Evolutionary conservation across 2,329 filamentous ascomycete species (phyloP), one percentile per base, ranked within the genome.

Genomic region (Penicillium frequentans): DNA sequence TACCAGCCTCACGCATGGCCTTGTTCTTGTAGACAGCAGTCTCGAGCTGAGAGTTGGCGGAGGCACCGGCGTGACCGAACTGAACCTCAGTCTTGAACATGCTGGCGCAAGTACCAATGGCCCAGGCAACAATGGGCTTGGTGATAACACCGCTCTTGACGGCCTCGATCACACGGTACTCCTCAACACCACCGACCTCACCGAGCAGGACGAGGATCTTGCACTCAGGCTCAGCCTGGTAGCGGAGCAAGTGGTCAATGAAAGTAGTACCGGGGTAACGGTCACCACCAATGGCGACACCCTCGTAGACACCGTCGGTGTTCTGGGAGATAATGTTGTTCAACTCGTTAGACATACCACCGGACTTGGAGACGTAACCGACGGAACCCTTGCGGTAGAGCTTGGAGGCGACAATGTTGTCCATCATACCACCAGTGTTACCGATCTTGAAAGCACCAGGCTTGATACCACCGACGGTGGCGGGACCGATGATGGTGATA

Each of bases 371-470:
- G 79, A 99, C 95, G 80, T 99, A 99, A 71, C 91, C 95, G 67
- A 99, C 93, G 69, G 95, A 98, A 71, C 95, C 95, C 82, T 95
- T 95, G 81, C 95, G 93, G 88, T 99, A 99, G 61, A 99, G 91
- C 88, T 99, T 99, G 77, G 95, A 98, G 69, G 95, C 92, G 64
- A 99, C 95, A 73, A 99, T 99, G 87, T 99, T 99, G 86, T 99
- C 95, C 95, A 99, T 99, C 95, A 99, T 99, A 80, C 95, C 95
- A 86, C 95, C 95, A 72, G 95, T 99, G 86, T 99, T 99, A 78
- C 95, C 95, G 66, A 99, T 99, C 87, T 98, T 99, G 90, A 93
- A 99, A 77, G 90, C 91, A 78, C 95, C 95, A 62, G 95, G 95
- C 87, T 98, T 99, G 83, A 99, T 98, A 73, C 95, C 95, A 86